A percentile compares a stretch with the other conserved stretches of the same genome.
Evolutionary conservation across 2,329 filamentous ascomycete genomes (phyloP).

Genomic region (Nakataea oryzae): DNA sequence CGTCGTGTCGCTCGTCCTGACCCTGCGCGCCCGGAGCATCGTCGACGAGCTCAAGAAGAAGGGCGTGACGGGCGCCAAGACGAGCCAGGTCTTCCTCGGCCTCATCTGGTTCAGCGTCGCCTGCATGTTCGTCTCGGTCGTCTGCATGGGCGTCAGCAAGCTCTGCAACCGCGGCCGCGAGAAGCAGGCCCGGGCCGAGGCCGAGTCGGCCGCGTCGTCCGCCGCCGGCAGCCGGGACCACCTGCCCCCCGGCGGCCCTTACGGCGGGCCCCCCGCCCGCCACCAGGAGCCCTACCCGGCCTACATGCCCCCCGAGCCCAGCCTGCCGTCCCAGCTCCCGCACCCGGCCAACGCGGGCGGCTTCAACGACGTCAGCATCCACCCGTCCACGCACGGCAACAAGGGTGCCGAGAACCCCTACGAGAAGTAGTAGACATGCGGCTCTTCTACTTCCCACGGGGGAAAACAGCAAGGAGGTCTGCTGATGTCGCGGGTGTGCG

Average conservation of each 20-base stretch:
- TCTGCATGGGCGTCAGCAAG: neutral
- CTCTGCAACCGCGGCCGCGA: neutral
- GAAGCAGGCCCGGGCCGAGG: neutral
- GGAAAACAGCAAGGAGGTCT: neutral
- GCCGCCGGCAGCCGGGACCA: neutral
- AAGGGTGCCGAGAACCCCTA: neutral
- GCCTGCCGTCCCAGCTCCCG: neutral
- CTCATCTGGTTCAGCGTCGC: neutral
- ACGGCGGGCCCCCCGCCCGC: neutral
- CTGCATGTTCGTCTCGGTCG: neutral
- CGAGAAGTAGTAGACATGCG: neutral
- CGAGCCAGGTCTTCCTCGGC: neutral
- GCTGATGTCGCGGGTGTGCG: neutral
- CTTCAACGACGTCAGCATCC: neutral
- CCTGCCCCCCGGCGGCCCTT: neutral
- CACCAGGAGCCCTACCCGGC: neutral
- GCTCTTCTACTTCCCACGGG: no score
- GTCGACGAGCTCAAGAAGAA: neutral
- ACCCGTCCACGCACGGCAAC: neutral
- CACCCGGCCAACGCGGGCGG: neutral
- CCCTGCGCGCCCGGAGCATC: neutral
- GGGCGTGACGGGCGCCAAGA: neutral
- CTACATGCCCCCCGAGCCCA: neutral
- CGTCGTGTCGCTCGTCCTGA: neutral
- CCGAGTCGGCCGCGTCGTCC: neutral